These are phyloP conservation scores for Phytophthora syringae DNA, from an alignment of 352 stramenopile genomes.

Conservation along the genomic window DNA sequence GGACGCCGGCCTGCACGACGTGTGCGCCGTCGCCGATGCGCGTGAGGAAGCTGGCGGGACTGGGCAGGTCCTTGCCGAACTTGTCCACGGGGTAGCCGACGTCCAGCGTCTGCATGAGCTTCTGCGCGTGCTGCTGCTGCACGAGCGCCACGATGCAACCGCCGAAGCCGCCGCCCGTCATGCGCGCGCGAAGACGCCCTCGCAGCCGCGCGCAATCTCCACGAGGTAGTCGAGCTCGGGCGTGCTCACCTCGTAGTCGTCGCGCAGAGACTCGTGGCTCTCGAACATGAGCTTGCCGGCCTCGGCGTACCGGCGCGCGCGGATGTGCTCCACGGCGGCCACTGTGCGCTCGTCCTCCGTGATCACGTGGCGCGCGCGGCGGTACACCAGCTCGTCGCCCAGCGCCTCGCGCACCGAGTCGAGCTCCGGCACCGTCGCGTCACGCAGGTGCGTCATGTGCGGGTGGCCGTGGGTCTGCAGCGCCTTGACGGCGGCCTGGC, in stretches of 20 bases:
- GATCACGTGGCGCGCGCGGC: constrained; percentile 93
- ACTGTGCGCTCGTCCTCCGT: constrained; percentile 58
- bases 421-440: constrained; percentile 87
- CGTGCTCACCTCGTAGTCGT: constrained; percentile 95
- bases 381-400: constrained; percentile 75
- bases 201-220: constrained; percentile 85
- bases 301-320: constrained; percentile 73
- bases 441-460: constrained; percentile 82
- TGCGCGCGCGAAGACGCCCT: constrained; percentile 94
- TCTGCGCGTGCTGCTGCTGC: constrained; percentile 62
- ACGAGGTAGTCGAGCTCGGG: constrained; percentile 92
- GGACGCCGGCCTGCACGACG: constrained; percentile 46
- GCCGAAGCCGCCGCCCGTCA: constrained; percentile 96
- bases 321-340: constrained; percentile 27
- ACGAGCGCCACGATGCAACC: constrained; percentile 97
- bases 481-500: constrained; percentile 81
- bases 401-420: constrained; percentile 68
- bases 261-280: constrained; percentile 91
- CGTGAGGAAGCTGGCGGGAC: constrained; percentile 69
- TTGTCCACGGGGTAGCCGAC: constrained; percentile 74
- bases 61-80: constrained; percentile 57
- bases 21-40: constrained; percentile 62
- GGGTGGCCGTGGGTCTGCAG: constrained; percentile 75
- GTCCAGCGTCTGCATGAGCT: constrained; percentile 72
- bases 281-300: constrained; percentile 93